These are phyloP conservation scores for Chrysanthemum lavandulifolium DNA, from an alignment of 129 eudicot genomes.

Conservation along the genomic window DNA sequence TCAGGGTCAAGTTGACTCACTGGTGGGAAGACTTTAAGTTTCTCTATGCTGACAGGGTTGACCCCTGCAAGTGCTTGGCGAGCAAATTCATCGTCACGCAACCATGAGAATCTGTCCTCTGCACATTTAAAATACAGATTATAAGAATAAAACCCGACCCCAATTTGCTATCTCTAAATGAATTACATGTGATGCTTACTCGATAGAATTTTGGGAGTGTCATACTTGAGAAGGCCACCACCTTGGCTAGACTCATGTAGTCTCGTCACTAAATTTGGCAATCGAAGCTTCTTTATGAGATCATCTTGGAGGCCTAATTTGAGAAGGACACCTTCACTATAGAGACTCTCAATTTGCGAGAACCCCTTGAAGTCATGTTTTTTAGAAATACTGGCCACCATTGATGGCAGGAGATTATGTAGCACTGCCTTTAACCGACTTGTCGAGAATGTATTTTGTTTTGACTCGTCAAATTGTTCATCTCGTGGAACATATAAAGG, in stretches of 20 bases:
- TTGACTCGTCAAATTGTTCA: conserved; percentile 89
- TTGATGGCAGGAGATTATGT: conserved; percentile 72
- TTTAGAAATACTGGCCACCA: conserved; percentile 72
- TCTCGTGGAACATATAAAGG: conserved; percentile 96
- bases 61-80: conserved; percentile 92
- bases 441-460: conserved; percentile 67
- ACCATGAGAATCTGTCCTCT: conserved; percentile 92
- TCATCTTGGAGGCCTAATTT: conserved; percentile 76
- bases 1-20: conserved; percentile 83
- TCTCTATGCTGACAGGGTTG: conserved; percentile 80
- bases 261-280: conserved; percentile 61
- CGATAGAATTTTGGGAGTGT: conserved; percentile 71
- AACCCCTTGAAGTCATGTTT: conserved; percentile 80
- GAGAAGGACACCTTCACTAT: conserved; percentile 71
- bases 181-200: conserved; percentile 42
- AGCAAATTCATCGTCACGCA: conserved; percentile 95
- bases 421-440: conserved; percentile 81
- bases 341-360: conserved; percentile 70
- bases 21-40: conserved; percentile 76
- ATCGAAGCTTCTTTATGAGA: conserved; percentile 57
- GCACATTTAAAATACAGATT: conserved; percentile 15
- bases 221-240: conserved; percentile 76
- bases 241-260: conserved; percentile 67
- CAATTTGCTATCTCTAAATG: background rate
- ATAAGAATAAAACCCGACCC: background rate